Base-by-base conservation (phyloP, 768 basidiomycete species). In the Cystobasidium ongulense region DNA sequence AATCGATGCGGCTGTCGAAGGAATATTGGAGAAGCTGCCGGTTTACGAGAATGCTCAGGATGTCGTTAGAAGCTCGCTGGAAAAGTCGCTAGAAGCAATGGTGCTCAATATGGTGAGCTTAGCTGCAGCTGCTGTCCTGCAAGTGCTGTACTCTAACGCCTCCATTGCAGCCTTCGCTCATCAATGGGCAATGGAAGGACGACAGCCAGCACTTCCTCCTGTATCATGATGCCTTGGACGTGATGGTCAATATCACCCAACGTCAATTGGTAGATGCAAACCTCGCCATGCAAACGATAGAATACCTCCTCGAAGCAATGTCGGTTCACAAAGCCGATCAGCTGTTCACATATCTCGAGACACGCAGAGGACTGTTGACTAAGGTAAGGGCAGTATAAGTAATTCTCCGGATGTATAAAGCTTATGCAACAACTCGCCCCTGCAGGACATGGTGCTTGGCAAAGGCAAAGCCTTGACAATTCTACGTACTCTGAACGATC, bases 381-480 rank as follows among this genome's bases (percentile, higher is more conserved):
- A 77, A 61, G 46, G 78, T 73, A 41, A 54, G 63, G 11, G 13
- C 5, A 59, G 29, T 29, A 36, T 18, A n/a, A 17, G 29, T 29
- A 3, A n/a, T n/a, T n/a, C n/a, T n/a, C n/a, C n/a, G n/a, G n/a
- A n/a, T n/a, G n/a, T n/a, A n/a, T n/a, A n/a, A n/a, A n/a, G n/a
- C n/a, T n/a, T n/a, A n/a, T n/a, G n/a, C n/a, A n/a, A n/a, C n/a
- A n/a, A n/a, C n/a, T n/a, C n/a, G n/a, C n/a, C n/a, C n/a, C n/a
- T n/a, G n/a, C n/a, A 41, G 74, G 88, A 86, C 63, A 87, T 92
- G 87, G 85, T 89, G 4, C 90, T 91, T 0, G 87, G 90, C 82
- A 91, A 91, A 81, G 90, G 90, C 74, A 92, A 92, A 80, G 91
- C 91, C 1, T 88, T 93, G 43, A 84, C 89, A 68, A 85, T 96